Conservation (phyloP, 768 basidiomycete genomes). For the Tricholoma flavovirens region DNA sequence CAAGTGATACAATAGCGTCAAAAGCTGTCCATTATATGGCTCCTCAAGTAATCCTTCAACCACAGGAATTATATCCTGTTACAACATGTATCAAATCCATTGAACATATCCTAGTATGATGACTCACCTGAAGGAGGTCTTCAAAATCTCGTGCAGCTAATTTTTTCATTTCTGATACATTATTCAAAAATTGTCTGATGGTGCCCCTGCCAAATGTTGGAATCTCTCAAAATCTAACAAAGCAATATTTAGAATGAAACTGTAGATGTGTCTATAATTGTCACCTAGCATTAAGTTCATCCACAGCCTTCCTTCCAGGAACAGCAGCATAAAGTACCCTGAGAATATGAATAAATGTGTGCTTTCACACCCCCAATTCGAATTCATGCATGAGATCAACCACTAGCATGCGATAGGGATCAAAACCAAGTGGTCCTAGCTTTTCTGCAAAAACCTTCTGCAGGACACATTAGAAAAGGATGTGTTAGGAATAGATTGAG, state of each 20-base stretch:
- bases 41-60: too few relatives aligned
- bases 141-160: conserved; percentile 20
- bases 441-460: too few relatives aligned
- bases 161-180: conserved; percentile 18
- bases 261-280: too few relatives aligned
- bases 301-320: conserved; percentile 7
- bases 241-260: too few relatives aligned
- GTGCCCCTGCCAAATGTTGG: background rate
- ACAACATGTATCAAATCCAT: too few relatives aligned
- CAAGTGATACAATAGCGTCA: conserved; percentile 25
- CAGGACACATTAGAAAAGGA: too few relatives aligned
- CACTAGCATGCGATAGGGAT: conserved; percentile 23
- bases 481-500: too few relatives aligned
- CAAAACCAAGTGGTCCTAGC: conserved; percentile 13
- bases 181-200: conserved; percentile 8
- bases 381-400: conserved; percentile 34
- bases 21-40: conserved; percentile 6
- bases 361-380: conserved; percentile 36
- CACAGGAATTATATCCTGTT: too few relatives aligned
- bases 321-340: conserved; percentile 24
- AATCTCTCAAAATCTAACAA: background rate
- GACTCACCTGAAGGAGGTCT: conserved; percentile 6
- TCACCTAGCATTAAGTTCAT: conserved; percentile 25
- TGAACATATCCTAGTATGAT: too few relatives aligned
- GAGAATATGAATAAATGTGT: conserved; percentile 30